Percentiles rank a stretch among this genome's conserved stretches.
These are phyloP conservation scores for Castanea sativa DNA, from an alignment of 306 rosid species.

Conservation along the genomic window DNA sequence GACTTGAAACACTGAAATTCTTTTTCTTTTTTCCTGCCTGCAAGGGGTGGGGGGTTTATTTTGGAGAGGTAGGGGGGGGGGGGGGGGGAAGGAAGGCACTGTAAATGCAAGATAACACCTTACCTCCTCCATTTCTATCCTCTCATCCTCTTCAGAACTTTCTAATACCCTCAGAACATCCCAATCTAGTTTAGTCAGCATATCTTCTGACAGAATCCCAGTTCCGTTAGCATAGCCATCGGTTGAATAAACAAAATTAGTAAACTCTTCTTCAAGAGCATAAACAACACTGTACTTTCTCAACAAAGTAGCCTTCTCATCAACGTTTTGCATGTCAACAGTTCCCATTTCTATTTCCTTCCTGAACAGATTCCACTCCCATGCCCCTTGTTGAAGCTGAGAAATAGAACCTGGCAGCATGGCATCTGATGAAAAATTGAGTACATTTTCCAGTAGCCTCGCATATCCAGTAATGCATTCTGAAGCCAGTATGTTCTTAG, in stretches of 20 bases:
- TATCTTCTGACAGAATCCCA: conserved; percentile 40
- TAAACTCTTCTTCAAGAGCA: conserved; percentile 65
- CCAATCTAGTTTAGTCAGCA: conserved; percentile 71
- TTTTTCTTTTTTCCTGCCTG: background rate
- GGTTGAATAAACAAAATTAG: conserved; percentile 36
- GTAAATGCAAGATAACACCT: conserved; percentile 23
- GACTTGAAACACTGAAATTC: background rate
- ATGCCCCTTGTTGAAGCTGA: conserved; percentile 59
- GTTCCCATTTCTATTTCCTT: conserved; percentile 36
- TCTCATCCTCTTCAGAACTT: conserved; percentile 74
- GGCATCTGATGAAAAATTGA: conserved; percentile 77
- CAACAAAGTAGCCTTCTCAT: conserved; percentile 23
- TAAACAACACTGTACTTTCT: conserved; percentile 45
- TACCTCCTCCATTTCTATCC: conserved; percentile 89
- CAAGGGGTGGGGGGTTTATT: conserved; percentile 8
- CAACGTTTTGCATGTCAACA: conserved; percentile 24
- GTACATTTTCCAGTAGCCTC: conserved; percentile 85
- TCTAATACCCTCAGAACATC: conserved; percentile 65
- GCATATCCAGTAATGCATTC: conserved; percentile 80
- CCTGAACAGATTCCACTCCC: conserved; percentile 82
- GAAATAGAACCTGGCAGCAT: conserved; percentile 70
- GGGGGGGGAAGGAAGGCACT: conserved; percentile 15
- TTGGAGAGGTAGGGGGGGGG: conserved; percentile 8
- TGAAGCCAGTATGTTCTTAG: conserved; percentile 74
- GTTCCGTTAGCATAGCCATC: conserved; percentile 45